Percentiles rank a stretch among this genome's conserved stretches.
Evolutionary conservation across 2,329 filamentous ascomycete species (phyloP).

Genomic region (Cryphonectria carpinicola): DNA sequence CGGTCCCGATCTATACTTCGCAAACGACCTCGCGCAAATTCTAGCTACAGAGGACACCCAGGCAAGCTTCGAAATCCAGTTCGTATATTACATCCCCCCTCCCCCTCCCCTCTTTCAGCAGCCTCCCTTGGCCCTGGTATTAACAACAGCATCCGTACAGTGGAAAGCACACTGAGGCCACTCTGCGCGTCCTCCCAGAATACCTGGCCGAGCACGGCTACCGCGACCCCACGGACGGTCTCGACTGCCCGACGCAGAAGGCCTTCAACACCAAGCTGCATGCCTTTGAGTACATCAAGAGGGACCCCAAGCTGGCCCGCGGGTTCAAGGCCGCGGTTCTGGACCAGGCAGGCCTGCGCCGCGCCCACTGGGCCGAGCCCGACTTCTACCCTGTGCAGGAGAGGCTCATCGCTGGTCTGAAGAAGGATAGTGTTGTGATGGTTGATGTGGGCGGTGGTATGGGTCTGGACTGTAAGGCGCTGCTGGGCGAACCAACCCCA

Average conservation of each 20-base stretch:
- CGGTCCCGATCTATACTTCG: slow-evolving; percentile 11
- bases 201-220: slow-evolving; percentile 13
- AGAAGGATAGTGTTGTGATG: slow-evolving; percentile 8
- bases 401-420: slow-evolving; percentile 7
- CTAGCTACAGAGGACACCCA: background rate
- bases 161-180: background rate
- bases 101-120: background rate
- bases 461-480: slow-evolving; percentile 11
- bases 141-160: background rate
- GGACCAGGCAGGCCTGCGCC: background rate
- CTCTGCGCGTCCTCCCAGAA: background rate
- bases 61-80: slow-evolving; percentile 2
- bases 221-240: slow-evolving; percentile 8
- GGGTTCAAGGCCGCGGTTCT: slow-evolving; percentile 14
- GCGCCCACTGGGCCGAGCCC: slow-evolving; percentile 9
- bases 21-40: background rate
- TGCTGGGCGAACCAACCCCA: background rate
- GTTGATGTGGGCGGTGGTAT: slow-evolving; percentile 17
- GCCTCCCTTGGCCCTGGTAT: background rate
- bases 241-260: slow-evolving; percentile 17
- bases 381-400: slow-evolving; percentile 17
- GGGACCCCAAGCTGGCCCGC: slow-evolving; percentile 9
- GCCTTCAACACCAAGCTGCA: slow-evolving; percentile 16
- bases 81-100: background rate
- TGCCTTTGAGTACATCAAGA: slow-evolving; percentile 15